Conservation (phyloP, 2,329 filamentous ascomycete genomes). For the Aphanocladium album region DNA sequence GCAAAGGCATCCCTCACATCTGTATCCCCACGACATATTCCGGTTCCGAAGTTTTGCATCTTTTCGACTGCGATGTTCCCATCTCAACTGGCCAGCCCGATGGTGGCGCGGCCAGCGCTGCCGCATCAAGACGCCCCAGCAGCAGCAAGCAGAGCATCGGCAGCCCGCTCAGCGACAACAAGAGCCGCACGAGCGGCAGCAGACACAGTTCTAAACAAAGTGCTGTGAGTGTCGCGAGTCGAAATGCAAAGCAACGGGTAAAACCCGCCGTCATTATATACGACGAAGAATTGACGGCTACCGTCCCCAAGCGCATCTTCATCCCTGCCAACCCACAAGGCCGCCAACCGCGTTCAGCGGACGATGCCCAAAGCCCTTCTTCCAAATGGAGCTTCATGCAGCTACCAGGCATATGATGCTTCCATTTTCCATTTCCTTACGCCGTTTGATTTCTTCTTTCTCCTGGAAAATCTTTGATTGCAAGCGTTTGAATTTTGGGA, state of each 20-base stretch:
- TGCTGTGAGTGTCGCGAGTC: slow-evolving; percentile 12
- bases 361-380: slow-evolving; percentile 18
- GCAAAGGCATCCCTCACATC: slow-evolving; percentile 51
- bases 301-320: slow-evolving; percentile 22
- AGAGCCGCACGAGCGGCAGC: slow-evolving; percentile 13
- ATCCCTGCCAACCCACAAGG: slow-evolving; percentile 20
- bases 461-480: background rate
- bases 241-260: slow-evolving; percentile 17
- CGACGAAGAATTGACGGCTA: slow-evolving; percentile 31
- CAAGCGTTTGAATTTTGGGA: background rate
- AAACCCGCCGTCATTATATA: slow-evolving; percentile 32
- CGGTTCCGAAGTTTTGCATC: slow-evolving; percentile 56
- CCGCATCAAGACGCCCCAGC: background rate
- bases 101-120: slow-evolving; percentile 7
- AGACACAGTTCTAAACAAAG: slow-evolving; percentile 9
- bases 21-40: slow-evolving; percentile 57
- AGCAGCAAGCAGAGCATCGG: slow-evolving; percentile 9
- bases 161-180: slow-evolving; percentile 8
- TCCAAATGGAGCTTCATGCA: slow-evolving; percentile 31
- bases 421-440: background rate
- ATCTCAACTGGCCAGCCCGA: slow-evolving; percentile 11
- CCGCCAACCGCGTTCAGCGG: slow-evolving; percentile 15
- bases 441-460: background rate
- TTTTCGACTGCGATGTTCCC: slow-evolving; percentile 14
- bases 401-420: slow-evolving; percentile 29